Base-by-base conservation (phyloP, 2,329 filamentous ascomycete genomes). In the Teratosphaeria zuluensis region DNA sequence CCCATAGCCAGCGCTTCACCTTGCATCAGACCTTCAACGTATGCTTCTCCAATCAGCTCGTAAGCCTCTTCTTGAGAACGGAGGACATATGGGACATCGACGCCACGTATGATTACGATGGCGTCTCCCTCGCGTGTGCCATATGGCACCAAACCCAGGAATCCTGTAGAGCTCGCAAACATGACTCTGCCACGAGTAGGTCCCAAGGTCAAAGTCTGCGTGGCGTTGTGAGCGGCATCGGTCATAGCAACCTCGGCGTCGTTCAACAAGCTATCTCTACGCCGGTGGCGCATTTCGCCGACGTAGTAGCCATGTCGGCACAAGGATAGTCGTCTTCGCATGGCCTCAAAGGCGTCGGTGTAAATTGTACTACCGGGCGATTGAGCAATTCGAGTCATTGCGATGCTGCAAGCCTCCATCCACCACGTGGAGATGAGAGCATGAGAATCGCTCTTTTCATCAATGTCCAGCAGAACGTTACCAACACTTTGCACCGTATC, bases 21-120 rank as follows among this genome's bases (percentile, higher is more conserved):
- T 51, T 65, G 60, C 70, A 72, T 72, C 16, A 70, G 62, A 4
- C 70, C 70, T 52, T 72, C 68, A 11, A 71, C 65, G 58, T 70
- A 71, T 1, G 66, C 69, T 54, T 72, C 68, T 9, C 70, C 70
- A 32, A 71, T 64, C 51, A 70, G 58, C 28, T 64, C 64, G 42
- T 66, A 69, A 2, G 58, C 61, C 14, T 61, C 58, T 19, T 58
- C 59, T 12, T 61, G 58, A 32, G 58, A 59, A 32, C 68, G 56
- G 16, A 70, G 58, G 0, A 69, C 56, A 56, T 59, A 68, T 9
- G 68, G 67, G 28, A 68, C 63, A 46, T 64, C 61, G 0, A 62
- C 61, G 2, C 68, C 69, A 2, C 69, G 55, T 9, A 68, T 56
- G 11, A 69, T 62, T 51, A 68, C 69, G 1, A 71, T 58, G 11